Evolutionary conservation across 352 stramenopile genomes (phyloP).

Genomic region (Phytophthora fragariaefolia): DNA sequence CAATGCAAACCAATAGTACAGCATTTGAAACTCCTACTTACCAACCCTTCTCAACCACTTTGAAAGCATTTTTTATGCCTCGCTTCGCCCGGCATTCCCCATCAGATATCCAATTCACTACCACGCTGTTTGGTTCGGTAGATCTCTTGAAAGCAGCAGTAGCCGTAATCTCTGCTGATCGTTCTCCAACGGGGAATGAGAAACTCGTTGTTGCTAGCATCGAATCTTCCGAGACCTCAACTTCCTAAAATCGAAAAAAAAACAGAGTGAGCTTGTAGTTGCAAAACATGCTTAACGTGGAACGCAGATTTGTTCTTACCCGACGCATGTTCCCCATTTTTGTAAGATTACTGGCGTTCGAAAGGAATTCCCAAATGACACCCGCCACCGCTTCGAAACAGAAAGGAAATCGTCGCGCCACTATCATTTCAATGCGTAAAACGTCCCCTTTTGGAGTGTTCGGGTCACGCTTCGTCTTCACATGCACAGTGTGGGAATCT

Average conservation of each 20-base stretch:
- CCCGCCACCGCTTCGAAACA: conserved; percentile 34
- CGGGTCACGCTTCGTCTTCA: conserved; percentile 28
- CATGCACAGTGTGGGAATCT: conserved; percentile 34
- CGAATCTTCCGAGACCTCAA: conserved; percentile 32
- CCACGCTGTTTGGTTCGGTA: neutral
- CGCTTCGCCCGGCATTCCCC: conserved; percentile 43
- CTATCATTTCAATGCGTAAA: conserved; percentile 36
- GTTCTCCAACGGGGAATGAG: conserved; percentile 26
- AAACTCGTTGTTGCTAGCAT: conserved; percentile 38
- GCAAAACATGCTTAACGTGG: neutral
- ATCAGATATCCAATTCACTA: conserved; percentile 42
- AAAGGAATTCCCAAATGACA: conserved; percentile 45
- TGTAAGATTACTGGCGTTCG: conserved; percentile 30
- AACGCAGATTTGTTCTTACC: conserved; percentile 3
- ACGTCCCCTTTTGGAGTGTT: conserved; percentile 8
- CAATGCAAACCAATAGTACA: neutral
- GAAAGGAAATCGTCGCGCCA: conserved; percentile 44
- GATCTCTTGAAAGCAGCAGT: conserved; percentile 17
- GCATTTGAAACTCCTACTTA: conserved; percentile 23
- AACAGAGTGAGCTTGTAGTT: neutral
- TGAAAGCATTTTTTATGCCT: conserved; percentile 40
- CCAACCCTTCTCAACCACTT: conserved; percentile 49
- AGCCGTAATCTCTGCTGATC: conserved; percentile 14
- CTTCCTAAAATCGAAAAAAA: conserved; percentile 12
- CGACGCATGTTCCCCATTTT: conserved; percentile 17